Base-by-base conservation (phyloP, 129 eudicot species). In the Helichrysum umbraculigerum region DNA sequence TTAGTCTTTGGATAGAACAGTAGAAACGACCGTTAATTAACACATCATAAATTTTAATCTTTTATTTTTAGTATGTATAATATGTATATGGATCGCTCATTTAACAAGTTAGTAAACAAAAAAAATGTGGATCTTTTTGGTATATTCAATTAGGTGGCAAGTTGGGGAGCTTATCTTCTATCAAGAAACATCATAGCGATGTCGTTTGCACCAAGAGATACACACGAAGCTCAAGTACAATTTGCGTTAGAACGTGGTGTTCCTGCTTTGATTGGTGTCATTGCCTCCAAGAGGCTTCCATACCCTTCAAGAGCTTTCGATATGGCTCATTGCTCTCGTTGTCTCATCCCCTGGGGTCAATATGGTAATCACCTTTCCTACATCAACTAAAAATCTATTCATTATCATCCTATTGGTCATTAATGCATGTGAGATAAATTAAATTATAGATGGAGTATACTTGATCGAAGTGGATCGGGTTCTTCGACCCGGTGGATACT, bases 311-410 rank as follows among this genome's bases (percentile, higher is more conserved):
- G 97, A 69, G 91, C 97, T 50, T 93, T 93, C 25, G 98, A 93
- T 77, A 90, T 93, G 95, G 98, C 98, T 82, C 98, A 93, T 82
- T 93, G 98, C 57, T 90, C 97, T 50, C 98, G 98, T 67, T 93
- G 98, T 76, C 93, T 93, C 80, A 90, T 93, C 68, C 98, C 98
- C 2, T 93, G 98, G 98, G 96, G 96, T 25, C 87, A 87, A 85
- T 79, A 82, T 77, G 98, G 98, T 93, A 86, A 15, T 51, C 28
- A 14, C 22, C 7, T 0, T 25, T 4, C 77, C 17, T 63, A 2
- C 2, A 2, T n/a, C n/a, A n/a, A 16, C 17, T 4, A 51, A 3
- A 7, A 1, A 42, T 17, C 5, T 5, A 8, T 4, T 7, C 25
- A 2, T 22, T 41, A 28, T 28, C n/a, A 1, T 71, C 42, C 66